Evolutionary conservation across 148 eudicot genomes (phyloP).

Genomic region (Polygonum aviculare): DNA sequence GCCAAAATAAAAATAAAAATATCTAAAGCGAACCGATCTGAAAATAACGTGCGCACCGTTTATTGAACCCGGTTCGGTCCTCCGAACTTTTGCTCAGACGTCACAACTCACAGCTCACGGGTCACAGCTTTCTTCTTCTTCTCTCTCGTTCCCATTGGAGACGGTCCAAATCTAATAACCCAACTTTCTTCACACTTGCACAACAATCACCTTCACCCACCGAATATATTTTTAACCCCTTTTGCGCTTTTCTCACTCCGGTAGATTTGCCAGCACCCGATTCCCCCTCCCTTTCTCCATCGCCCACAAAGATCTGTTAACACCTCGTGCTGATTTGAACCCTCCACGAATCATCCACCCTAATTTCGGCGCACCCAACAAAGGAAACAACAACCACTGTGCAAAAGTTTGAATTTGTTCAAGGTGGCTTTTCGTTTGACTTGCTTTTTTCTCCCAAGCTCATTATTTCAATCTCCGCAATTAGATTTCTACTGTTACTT

Average conservation of each 20-base stretch:
- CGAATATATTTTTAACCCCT: not conserved
- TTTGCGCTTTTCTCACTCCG: not conserved
- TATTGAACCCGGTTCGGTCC: too few species aligned
- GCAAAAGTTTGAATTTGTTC: not conserved
- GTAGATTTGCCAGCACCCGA: not conserved
- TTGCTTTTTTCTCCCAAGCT: not conserved
- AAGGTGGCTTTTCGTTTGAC: conserved; percentile 7
- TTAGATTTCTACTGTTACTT: not conserved
- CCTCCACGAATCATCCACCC: not conserved
- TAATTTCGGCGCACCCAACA: not conserved
- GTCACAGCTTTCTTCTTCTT: too few species aligned
- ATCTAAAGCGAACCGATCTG: too few species aligned
- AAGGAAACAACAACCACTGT: not conserved
- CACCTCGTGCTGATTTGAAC: not conserved
- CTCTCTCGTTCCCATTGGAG: too few species aligned
- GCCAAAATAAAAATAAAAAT: too few species aligned
- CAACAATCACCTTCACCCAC: not conserved
- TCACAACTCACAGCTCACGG: too few species aligned
- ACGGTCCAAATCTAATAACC: not conserved
- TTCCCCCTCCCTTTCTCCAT: not conserved
- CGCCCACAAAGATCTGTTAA: conserved; percentile 7
- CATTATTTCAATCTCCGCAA: not conserved
- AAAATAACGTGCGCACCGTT: too few species aligned
- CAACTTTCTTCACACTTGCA: not conserved
- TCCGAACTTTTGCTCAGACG: too few species aligned